Evolutionary conservation across 2,329 filamentous ascomycete genomes (phyloP), one percentile per base, ranked within the genome.

Genomic region (Colletotrichum theobromicola): DNA sequence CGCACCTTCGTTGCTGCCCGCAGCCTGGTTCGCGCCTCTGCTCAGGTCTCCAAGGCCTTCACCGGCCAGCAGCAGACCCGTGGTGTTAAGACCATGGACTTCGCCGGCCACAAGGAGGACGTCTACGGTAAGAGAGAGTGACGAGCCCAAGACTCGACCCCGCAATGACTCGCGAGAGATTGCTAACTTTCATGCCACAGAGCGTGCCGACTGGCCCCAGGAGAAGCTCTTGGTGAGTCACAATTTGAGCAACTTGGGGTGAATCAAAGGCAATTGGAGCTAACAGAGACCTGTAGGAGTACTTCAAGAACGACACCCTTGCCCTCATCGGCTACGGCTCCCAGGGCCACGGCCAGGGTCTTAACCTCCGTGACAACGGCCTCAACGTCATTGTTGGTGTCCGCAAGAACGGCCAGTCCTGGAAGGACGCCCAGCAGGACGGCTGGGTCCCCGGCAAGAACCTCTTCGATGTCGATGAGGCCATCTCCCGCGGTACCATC

Each of bases 261-360:
- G 64, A 72, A 53, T 50, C 42, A 7, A 24, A 15, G 28, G 15
- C 64, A 68, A 57, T 67, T 60, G 64, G 35, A 64, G 42, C 76
- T 77, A 46, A 77, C 72, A 75, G 30, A 64, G 64, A 55, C 72
- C 26, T 70, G 42, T 80, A 98, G 94, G 95, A 98, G 79, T 99
- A 96, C 93, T 99, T 99, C 94, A 98, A 98, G 93, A 92, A 99
- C 89, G 97, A 99, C 88, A 98, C 96, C 80, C 95, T 99, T 82
- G 97, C 97, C 84, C 94, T 99, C 84, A 99, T 99, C 87, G 97
- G 97, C 86, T 99, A 99, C 89, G 97, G 90, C 83, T 98, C 96
- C 78, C 96, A 98, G 90, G 97, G 97, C 82, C 97, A 99, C 91
- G 97, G 97, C 80, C 97, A 99, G 90, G 97, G 97, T 86, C 95